Evolutionary conservation across 345 rosid genomes (phyloP).

Genomic region (Lumnitzera racemosa): DNA sequence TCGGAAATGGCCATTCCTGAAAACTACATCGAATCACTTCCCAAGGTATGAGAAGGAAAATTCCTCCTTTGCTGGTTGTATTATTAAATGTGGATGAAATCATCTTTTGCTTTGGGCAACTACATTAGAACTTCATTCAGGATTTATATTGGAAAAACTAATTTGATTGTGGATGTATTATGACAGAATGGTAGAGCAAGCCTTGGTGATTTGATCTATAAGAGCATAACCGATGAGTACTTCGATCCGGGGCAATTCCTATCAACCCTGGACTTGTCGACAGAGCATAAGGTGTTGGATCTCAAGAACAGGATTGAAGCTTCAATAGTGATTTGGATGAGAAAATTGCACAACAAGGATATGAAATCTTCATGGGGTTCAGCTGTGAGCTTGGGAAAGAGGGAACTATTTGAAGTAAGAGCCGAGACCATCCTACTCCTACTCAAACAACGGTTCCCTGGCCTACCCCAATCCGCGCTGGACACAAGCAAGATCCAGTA

Average conservation of each 20-base stretch:
- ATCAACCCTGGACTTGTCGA: constrained; percentile 61
- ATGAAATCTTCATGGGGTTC: constrained; percentile 87
- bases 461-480: constrained; percentile 77
- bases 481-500: constrained; percentile 87
- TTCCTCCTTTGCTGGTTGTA: background rate
- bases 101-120: too few species aligned
- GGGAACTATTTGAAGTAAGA: constrained; percentile 92
- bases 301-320: constrained; percentile 91
- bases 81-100: too few species aligned
- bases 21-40: constrained; percentile 84
- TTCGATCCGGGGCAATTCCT: constrained; percentile 82
- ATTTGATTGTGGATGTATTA: background rate
- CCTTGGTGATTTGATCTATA: constrained; percentile 82
- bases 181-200: constrained; percentile 84
- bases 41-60: constrained; percentile 46
- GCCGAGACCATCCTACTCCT: constrained; percentile 74
- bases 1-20: constrained; percentile 88
- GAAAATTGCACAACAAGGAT: constrained; percentile 78
- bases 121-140: too few species aligned
- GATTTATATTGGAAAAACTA: too few species aligned
- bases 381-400: constrained; percentile 83
- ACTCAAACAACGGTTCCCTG: constrained; percentile 82
- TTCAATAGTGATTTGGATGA: constrained; percentile 82
- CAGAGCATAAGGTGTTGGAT: constrained; percentile 80
- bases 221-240: constrained; percentile 74